Conservation (phyloP, 2,329 filamentous ascomycete species). For the Neonectria coccinea region DNA sequence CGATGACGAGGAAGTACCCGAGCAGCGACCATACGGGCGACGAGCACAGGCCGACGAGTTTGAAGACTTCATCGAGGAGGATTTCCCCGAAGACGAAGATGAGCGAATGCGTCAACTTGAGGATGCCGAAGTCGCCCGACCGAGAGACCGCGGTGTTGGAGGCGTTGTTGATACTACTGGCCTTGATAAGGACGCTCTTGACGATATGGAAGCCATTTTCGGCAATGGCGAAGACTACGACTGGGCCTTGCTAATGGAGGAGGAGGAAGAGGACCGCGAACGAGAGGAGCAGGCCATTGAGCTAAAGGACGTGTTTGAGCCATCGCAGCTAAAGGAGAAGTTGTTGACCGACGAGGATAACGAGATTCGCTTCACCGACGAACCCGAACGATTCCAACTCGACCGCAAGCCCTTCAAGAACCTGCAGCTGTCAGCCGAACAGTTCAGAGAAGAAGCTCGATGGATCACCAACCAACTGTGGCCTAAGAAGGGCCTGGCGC, state of each 20-base stretch:
- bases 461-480: slow-evolving; percentile 95
- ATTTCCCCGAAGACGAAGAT: slow-evolving; percentile 88
- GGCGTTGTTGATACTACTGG: slow-evolving; percentile 83
- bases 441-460: slow-evolving; percentile 87
- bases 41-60: slow-evolving; percentile 81
- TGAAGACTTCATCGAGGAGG: slow-evolving; percentile 97
- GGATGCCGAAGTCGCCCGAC: slow-evolving; percentile 88
- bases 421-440: slow-evolving; percentile 82
- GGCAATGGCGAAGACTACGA: slow-evolving; percentile 96
- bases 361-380: slow-evolving; percentile 85
- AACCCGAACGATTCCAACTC: slow-evolving; percentile 94
- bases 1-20: slow-evolving; percentile 82
- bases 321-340: slow-evolving; percentile 92
- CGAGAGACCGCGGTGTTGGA: slow-evolving; percentile 76
- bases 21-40: slow-evolving; percentile 64
- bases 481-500: slow-evolving; percentile 82
- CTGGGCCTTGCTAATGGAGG: slow-evolving; percentile 91
- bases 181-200: slow-evolving; percentile 90
- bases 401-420: slow-evolving; percentile 90
- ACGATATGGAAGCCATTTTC: slow-evolving; percentile 97
- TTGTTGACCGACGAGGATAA: slow-evolving; percentile 97
- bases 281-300: slow-evolving; percentile 87
- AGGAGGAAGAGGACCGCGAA: slow-evolving; percentile 83
- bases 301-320: slow-evolving; percentile 98
- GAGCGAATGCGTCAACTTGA: slow-evolving; percentile 81